Evolutionary conservation across 176 grass and related monocot species (phyloP), one percentile per base, ranked within the genome.

Genomic region (Carex myosuroides): DNA sequence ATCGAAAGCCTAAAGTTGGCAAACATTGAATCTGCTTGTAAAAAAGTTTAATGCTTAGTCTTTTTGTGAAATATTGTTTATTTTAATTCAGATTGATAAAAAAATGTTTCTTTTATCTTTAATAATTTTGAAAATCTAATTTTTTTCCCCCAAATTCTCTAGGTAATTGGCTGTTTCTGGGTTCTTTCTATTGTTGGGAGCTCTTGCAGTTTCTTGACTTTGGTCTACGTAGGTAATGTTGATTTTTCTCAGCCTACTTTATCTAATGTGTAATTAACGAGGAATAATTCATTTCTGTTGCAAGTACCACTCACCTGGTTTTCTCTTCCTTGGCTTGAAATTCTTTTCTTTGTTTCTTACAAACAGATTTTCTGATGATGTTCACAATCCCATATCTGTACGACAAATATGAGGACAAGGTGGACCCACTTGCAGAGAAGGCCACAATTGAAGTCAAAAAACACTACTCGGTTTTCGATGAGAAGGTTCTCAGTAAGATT

Each of bases 91-190:
- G 44, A 46, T 46, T 9, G 44, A 46, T 9, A 9, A 46, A 46
- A 46, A 46, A 46, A 9, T 8, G 8, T 46, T 46, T 46, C 44
- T 6, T 42, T 42, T 46, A 46, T 46, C 8, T 46, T 62, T 5
- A 32, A 60, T 13, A 39, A 22, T 83, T 37, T 39, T 70, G 16
- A 71, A 42, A 42, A 84, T 18, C 80, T 77, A 59, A 61, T 13
- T 24, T 10, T 71, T 48, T 71, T 48, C 18, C 14, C 56, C 55
- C 37, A 1, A 87, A 87, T 69, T 59, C 33, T 70, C 2, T 88
- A 99, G 96, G 89, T 92, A 64, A 95, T 99, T 81, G 91, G 83
- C 87, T 90, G 93, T 37, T 79, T 99, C 85, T 99, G 93, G 93
- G 54, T 99, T 29, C 93, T 99, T 57, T 95, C 96, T 46, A 82